Base-by-base conservation (phyloP, 2,329 filamentous ascomycete species). In the Xylariaceae sp. region DNA sequence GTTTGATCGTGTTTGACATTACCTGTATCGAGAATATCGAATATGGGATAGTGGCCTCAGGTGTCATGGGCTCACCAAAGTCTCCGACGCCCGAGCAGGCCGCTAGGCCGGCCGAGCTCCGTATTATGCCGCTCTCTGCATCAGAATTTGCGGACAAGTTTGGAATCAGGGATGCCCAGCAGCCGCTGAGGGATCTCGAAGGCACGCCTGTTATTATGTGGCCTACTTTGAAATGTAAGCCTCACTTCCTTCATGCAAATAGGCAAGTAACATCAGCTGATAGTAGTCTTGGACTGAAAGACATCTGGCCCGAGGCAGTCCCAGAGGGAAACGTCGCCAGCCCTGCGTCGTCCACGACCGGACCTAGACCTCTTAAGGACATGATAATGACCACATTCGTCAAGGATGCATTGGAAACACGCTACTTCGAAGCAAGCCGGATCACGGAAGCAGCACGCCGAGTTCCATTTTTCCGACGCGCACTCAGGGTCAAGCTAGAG, bases 1-100 rank as follows among this genome's bases (percentile, higher is more conserved):
- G 46, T 5, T 49, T 54, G 51, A 12, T 45, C 3, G 45, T 54
- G 9, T 49, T 54, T n/a, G 51, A 50, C 39, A 43, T 54, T 44
- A 49, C 31, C 46, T 12, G 34, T 35, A 35, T 43, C 6, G 45
- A 53, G 2, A 30, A 48, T 2, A 30, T 53, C 34, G 30, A 7
- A 4, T 54, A 50, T 19, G 51, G 51, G 8, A 40, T 54, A 6
- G 46, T 46, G 46, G 52, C 52, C 34, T 41, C 46, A 29, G 40
- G 4, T 19, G 29, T 29, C 6, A 4, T 3, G 40, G n/a, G 12
- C 39, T 26, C 11, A 3, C 19, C 6, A 29, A 3, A 8, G 40
- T 29, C 3, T 4, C 6, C 40, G 9, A 27, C 40, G 6, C 12
- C 40, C 9, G 3, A 27, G 6, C 40, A 27, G 2, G 19, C 8